Percentiles rank a stretch among this genome's conserved stretches.
phyloP scores from a whole-genome alignment of 257 asterid species.

The Rehmannia glutinosa region DNA sequence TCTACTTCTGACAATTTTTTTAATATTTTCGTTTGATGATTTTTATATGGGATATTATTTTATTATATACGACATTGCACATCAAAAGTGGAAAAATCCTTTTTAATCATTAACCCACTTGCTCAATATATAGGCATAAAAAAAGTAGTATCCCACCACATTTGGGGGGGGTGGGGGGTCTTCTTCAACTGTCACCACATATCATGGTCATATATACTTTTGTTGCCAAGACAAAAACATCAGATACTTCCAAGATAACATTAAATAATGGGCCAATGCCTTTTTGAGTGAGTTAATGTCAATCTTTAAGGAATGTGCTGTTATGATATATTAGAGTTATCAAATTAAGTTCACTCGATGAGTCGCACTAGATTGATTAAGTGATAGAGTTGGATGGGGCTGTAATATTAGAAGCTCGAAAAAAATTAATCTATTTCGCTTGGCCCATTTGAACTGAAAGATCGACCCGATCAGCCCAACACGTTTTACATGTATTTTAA shows the following conservation, averaged over 20 bases:
- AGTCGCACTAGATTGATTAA: too few relatives aligned
- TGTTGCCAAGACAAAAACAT: slow-evolving; percentile 34
- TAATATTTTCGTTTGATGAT: neutral
- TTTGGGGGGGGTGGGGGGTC: neutral
- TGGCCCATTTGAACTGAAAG: too few relatives aligned
- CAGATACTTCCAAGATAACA: slow-evolving; percentile 39
- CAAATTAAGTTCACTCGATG: too few relatives aligned
- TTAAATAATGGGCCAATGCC: slow-evolving; percentile 25
- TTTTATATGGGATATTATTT: slow-evolving; percentile 2
- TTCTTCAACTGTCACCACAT: slow-evolving; percentile 25
- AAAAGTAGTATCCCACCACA: neutral
- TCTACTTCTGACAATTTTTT: slow-evolving; percentile 17
- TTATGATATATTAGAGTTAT: neutral
- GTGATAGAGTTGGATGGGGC: too few relatives aligned
- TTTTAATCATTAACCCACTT: slow-evolving; percentile 30
- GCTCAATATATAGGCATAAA: slow-evolving; percentile 16
- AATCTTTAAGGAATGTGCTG: slow-evolving; percentile 31
- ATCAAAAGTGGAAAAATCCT: neutral
- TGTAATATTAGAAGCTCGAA: too few relatives aligned
- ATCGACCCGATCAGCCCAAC: too few relatives aligned
- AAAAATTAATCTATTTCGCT: too few relatives aligned
- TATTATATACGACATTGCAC: neutral
- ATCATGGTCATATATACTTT: slow-evolving; percentile 34
- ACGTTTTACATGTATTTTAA: too few relatives aligned
- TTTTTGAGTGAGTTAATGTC: slow-evolving; percentile 22